These are phyloP conservation scores for Candida easanensis DNA, from an alignment of 805 yeast species.

Conservation along the genomic window DNA sequence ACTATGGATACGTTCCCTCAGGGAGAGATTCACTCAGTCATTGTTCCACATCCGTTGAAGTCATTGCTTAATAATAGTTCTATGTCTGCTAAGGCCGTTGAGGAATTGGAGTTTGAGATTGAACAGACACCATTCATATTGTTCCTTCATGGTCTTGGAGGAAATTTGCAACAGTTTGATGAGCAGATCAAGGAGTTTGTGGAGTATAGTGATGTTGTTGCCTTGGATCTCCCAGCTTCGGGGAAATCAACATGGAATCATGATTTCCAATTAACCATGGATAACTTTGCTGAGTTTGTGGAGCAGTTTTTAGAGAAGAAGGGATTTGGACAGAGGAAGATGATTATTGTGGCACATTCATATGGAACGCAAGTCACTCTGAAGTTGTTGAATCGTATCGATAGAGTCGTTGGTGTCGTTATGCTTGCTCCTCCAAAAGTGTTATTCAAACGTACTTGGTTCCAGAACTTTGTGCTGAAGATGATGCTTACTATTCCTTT, in stretches of 20 bases:
- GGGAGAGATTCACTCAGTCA: conserved; percentile 15
- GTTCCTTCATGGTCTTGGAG: conserved; percentile 87
- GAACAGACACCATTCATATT: conserved; percentile 56
- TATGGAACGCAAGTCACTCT: conserved; percentile 63
- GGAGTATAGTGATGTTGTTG: conserved; percentile 53
- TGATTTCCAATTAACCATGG: conserved; percentile 14
- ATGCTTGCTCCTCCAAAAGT: conserved; percentile 49
- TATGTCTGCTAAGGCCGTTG: conserved; percentile 1
- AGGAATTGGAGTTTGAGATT: conserved; percentile 24
- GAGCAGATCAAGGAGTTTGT: conserved; percentile 57
- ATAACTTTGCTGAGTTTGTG: conserved; percentile 19
- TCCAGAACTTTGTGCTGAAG: conserved; percentile 4
- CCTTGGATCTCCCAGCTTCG: conserved; percentile 87
- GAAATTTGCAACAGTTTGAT: conserved; percentile 83
- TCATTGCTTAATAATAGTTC: conserved; percentile 6
- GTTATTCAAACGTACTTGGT: conserved; percentile 8
- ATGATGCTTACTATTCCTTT: conserved; percentile 9
- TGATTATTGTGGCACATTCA: conserved; percentile 65
- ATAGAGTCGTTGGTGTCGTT: conserved; percentile 20
- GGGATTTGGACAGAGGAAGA: conserved; percentile 14
- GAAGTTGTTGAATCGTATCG: conserved; percentile 31
- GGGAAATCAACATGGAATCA: conserved; percentile 39
- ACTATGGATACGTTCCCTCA: conserved; percentile 8
- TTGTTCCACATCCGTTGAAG: conserved; percentile 16
- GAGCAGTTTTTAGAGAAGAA: conserved; percentile 9